Evolutionary conservation across 208 protist species (phyloP).

Genomic region (Leishmania tarentolae): DNA sequence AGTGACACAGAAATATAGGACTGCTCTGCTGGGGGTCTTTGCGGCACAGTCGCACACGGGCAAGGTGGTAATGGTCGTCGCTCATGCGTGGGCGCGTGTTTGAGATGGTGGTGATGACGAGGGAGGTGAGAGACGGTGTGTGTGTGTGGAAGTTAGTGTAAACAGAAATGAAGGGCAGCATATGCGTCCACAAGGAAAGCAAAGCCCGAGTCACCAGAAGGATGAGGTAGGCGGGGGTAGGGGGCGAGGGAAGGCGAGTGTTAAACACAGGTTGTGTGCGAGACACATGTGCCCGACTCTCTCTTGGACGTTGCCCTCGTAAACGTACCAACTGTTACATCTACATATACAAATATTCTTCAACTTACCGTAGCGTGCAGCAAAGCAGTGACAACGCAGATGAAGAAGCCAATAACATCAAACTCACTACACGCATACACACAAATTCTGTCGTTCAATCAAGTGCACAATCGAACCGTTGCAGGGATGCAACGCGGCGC

Average conservation of each 20-base stretch:
- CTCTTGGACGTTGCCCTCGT: neutral
- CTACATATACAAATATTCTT: neutral
- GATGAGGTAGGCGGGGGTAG: neutral
- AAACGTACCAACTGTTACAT: neutral
- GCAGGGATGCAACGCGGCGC: neutral
- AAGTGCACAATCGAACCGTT: neutral
- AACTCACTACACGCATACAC: neutral
- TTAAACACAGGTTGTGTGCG: neutral
- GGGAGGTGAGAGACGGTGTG: neutral
- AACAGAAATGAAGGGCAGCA: neutral
- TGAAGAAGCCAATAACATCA: neutral
- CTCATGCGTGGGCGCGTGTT: neutral
- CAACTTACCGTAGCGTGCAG: neutral
- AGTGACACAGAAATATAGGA: neutral
- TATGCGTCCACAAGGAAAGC: neutral
- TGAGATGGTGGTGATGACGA: neutral
- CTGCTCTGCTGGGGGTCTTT: neutral
- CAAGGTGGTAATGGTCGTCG: no score
- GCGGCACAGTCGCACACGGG: neutral
- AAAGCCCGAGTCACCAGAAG: neutral
- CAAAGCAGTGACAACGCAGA: neutral
- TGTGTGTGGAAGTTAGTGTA: neutral
- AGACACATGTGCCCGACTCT: neutral
- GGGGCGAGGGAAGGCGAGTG: constrained; percentile 1
- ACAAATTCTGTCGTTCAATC: neutral